Evolutionary conservation across 768 basidiomycete species (phyloP).

Genomic region (Lactifluus echinatus): DNA sequence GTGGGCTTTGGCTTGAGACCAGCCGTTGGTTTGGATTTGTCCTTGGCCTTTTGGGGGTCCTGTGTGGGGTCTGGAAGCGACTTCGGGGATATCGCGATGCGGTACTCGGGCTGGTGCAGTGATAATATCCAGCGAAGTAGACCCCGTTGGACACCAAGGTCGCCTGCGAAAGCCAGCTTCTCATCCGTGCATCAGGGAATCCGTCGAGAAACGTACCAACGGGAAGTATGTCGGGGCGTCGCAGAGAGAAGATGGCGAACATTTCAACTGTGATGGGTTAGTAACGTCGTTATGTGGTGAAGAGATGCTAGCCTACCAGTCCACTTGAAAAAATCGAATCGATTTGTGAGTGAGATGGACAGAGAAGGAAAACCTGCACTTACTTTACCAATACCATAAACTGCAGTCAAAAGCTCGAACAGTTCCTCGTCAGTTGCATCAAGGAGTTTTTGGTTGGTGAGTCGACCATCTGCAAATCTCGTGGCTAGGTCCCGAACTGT

Average conservation of each 20-base stretch:
- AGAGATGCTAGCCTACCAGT: slow-evolving; percentile 39
- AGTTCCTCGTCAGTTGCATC: slow-evolving; percentile 71
- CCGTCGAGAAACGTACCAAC: slow-evolving; percentile 31
- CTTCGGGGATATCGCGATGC: slow-evolving; percentile 42
- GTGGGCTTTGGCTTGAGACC: slow-evolving; percentile 23
- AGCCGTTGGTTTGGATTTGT: neutral
- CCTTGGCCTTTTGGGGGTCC: slow-evolving; percentile 3
- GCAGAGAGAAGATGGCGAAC: slow-evolving; percentile 85
- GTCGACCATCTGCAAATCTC: slow-evolving; percentile 71
- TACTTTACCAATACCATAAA: slow-evolving; percentile 72
- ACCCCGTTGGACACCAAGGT: slow-evolving; percentile 78
- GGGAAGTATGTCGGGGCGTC: slow-evolving; percentile 75
- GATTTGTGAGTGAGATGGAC: neutral
- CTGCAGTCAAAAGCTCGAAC: slow-evolving; percentile 62
- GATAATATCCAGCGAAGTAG: slow-evolving; percentile 60
- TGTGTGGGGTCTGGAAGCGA: slow-evolving; percentile 30
- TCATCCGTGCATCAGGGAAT: neutral
- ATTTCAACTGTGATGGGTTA: slow-evolving; percentile 56
- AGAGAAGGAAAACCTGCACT: slow-evolving; percentile 20
- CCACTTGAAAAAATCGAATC: slow-evolving; percentile 35
- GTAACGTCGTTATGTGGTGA: neutral
- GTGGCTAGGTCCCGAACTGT: slow-evolving; percentile 71
- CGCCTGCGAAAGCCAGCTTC: slow-evolving; percentile 37
- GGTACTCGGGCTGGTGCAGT: slow-evolving; percentile 44
- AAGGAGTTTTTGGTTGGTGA: slow-evolving; percentile 64